phyloP scores from a whole-genome alignment of 129 eudicot genomes.

The Flaveria linearis region DNA sequence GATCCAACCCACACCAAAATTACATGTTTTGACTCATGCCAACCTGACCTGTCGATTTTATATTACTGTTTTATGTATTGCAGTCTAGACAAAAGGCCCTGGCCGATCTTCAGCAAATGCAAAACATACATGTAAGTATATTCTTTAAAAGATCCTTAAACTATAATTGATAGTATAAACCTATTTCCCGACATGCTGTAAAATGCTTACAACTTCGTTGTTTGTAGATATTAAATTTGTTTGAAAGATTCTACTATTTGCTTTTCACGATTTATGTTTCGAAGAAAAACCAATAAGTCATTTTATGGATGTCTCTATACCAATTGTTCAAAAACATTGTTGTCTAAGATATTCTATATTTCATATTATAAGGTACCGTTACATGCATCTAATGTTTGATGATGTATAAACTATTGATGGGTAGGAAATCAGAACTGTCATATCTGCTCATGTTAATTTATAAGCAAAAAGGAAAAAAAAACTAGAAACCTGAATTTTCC shows the following conservation, averaged over 20 bases:
- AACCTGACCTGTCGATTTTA: not conserved
- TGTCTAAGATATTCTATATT: not conserved
- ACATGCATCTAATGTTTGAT: not conserved
- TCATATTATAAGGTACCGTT: not conserved
- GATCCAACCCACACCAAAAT: not conserved
- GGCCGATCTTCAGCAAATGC: conserved; percentile 92
- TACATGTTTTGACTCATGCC: not conserved
- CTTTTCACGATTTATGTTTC: no score
- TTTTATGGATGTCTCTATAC: not conserved
- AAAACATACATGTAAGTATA: conserved; percentile 72
- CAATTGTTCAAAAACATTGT: not conserved
- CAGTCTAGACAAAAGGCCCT: conserved; percentile 98
- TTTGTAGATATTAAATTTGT: not conserved
- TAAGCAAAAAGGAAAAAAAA: no score
- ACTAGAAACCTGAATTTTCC: not conserved
- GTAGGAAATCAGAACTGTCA: not conserved
- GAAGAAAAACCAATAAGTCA: not conserved
- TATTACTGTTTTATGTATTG: conserved; percentile 31
- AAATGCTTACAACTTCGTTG: not conserved
- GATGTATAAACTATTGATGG: not conserved
- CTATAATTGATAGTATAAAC: not conserved
- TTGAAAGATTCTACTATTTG: not conserved
- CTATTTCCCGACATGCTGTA: not conserved
- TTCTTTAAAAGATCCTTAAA: not conserved
- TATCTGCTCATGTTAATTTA: not conserved